phyloP scores from a whole-genome alignment of 2,329 filamentous ascomycete species.

The Rhexocercosporidium sp. region DNA sequence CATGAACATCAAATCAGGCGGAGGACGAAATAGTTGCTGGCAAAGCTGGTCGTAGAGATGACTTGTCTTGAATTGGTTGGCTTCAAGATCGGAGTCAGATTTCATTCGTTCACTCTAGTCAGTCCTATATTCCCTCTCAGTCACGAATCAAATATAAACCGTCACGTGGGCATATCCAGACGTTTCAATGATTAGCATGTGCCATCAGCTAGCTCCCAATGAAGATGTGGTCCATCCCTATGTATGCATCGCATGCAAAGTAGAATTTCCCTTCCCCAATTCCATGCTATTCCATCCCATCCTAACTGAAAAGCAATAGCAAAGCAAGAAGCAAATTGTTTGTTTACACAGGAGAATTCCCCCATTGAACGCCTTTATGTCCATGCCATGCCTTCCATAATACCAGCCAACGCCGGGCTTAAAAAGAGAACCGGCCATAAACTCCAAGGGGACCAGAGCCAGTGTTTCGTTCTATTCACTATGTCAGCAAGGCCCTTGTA shows the following conservation, averaged over 20 bases:
- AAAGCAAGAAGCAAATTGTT: neutral
- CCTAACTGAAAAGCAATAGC: neutral
- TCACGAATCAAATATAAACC: neutral
- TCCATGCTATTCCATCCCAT: slow-evolving; percentile 2
- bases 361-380: slow-evolving; percentile 14
- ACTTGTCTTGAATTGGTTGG: slow-evolving; percentile 4
- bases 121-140: too few relatives aligned
- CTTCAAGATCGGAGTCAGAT: neutral
- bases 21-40: neutral
- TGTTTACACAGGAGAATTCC: neutral
- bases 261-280: neutral
- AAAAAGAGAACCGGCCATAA: slow-evolving; percentile 13
- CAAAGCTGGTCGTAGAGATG: neutral
- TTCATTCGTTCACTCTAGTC: neutral
- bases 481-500: neutral
- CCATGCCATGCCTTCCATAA: slow-evolving; percentile 18
- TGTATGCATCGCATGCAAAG: neutral
- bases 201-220: neutral
- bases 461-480: neutral
- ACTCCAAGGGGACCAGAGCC: slow-evolving; percentile 11
- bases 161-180: neutral
- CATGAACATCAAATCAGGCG: neutral
- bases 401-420: slow-evolving; percentile 18
- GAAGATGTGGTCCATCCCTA: too few relatives aligned
- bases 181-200: neutral